phyloP scores from a whole-genome alignment of 345 rosid genomes.

The Conringia planisiliqua region DNA sequence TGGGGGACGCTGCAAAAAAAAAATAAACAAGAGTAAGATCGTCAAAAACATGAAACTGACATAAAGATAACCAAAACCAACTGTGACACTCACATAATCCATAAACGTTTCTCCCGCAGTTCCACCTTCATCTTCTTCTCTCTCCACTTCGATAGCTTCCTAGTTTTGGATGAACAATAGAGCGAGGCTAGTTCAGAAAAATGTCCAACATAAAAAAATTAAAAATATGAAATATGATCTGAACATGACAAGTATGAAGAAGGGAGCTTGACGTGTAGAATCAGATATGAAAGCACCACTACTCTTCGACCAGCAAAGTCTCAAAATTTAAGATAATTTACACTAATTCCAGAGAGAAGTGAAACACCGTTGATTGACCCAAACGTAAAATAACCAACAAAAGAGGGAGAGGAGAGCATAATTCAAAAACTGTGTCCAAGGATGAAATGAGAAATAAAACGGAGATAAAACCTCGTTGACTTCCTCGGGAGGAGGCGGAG shows the following conservation, averaged over 20 bases:
- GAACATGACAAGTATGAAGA: neutral
- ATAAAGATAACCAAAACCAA: neutral
- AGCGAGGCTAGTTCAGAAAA: constrained; percentile 1
- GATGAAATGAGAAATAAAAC: neutral
- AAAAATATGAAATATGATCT: neutral
- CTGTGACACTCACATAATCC: constrained; percentile 70
- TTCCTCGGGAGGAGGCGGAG: constrained; percentile 61
- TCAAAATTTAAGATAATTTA: neutral
- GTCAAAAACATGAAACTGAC: neutral
- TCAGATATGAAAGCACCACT: neutral
- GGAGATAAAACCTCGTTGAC: constrained; percentile 67
- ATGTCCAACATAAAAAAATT: neutral
- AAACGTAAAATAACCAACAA: neutral
- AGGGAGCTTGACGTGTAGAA: neutral
- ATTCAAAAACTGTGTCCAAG: neutral
- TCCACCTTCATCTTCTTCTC: constrained; percentile 99
- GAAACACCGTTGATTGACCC: neutral
- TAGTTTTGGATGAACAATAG: constrained; percentile 28
- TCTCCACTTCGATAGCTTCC: constrained; percentile 97
- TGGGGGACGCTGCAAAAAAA: constrained; percentile 66
- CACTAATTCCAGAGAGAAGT: neutral
- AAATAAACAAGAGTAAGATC: neutral
- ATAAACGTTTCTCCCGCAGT: constrained; percentile 86
- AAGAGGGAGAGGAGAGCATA: neutral
- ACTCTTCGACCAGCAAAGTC: neutral